Evolutionary conservation across 129 eudicot species (phyloP), one percentile per base, ranked within the genome.

Genomic region (Tagetes patula): DNA sequence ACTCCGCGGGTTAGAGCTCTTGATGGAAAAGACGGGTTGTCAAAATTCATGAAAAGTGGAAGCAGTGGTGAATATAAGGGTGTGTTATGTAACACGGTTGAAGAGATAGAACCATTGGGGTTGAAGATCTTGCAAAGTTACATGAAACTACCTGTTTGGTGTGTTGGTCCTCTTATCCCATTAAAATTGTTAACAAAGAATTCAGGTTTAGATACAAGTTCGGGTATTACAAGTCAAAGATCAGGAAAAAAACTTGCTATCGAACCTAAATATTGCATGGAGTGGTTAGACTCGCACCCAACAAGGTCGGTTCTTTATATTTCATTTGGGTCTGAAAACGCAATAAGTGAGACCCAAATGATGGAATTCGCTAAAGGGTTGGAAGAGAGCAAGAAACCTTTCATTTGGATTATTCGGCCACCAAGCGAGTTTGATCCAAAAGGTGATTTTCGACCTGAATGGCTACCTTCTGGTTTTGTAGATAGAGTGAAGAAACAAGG

Each of bases 371-470:
- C 94, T 3, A 64, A 72, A 67, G 96, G 96, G 3, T 77, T 92
- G 69, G 96, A 83, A 74, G 85, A 83, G 6, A 87, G 91, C 31
- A 77, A 65, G 3, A 70, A 47, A 62, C 80, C 87, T 3, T 92
- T 92, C 72, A 74, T 92, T 37, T 92, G 95, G 98, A 87, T 71
- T 7, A 79, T 93, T 4, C 85, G 96, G 83, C 96, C 95, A 10
- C 98, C 96, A 0, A 8, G 78, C 9, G 96, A 96, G 42, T 87
- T 82, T n/a, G 74, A 90, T 39, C 10, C 56, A 1, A 81, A 84
- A 64, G 87, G 82, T 12, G 82, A 89, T 11, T 87, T 93, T 36
- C 60, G 60, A 64, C 39, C 89, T 38, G 95, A 93, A 65, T 93
- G 96, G 98, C 73, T 89, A 54, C 95, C 98, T 33, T 40, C 6